Evolutionary conservation across 306 rosid species (phyloP), one percentile per base, ranked within the genome.

Genomic region (Sicyos baderoa): DNA sequence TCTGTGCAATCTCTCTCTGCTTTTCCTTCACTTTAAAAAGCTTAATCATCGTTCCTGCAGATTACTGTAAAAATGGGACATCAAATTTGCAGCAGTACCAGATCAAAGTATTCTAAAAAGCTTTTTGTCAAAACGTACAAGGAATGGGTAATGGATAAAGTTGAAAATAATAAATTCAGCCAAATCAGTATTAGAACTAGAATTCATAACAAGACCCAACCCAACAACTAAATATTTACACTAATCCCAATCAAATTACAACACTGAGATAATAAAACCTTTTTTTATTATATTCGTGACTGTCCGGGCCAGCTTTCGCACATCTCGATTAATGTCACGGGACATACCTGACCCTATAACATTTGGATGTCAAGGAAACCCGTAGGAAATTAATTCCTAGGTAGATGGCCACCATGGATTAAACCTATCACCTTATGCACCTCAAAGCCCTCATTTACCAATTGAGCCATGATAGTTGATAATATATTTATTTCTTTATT

Each of bases 1-100:
- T 85, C 67, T 74, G 77, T 42, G 86, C 86, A 53, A 72, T 70
- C 70, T 84, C 86, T 61, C 81, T 82, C 76, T 79, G 86, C 73
- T 79, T 85, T 75, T 84, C 88, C 84, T 84, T 84, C 63, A 82
- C 89, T 63, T 85, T 85, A 73, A 85, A 85, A 25, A 85, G 83
- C 76, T 71, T 79, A 25, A 85, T 85, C 86, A 85, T 85, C 59
- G 74, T 80, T 73, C 81, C 84, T 83, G 63, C 75, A 74, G 27
- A 22, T 64, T 9, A 51, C 59, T 47, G 64, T n/a, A 21, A 29
- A 44, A 74, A 63, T 18, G 61, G 18, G 18, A 70, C 32, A 53
- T 70, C 60, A 70, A 40, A 53, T 50, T 54, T 2, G 44, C 42
- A 48, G 22, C 42, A 67, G 23, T 21, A 1, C 56, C 42, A 23